Evolutionary conservation across 2,329 filamentous ascomycete genomes (phyloP), one percentile per base, ranked within the genome.

Genomic region (Verruconis gallopava): DNA sequence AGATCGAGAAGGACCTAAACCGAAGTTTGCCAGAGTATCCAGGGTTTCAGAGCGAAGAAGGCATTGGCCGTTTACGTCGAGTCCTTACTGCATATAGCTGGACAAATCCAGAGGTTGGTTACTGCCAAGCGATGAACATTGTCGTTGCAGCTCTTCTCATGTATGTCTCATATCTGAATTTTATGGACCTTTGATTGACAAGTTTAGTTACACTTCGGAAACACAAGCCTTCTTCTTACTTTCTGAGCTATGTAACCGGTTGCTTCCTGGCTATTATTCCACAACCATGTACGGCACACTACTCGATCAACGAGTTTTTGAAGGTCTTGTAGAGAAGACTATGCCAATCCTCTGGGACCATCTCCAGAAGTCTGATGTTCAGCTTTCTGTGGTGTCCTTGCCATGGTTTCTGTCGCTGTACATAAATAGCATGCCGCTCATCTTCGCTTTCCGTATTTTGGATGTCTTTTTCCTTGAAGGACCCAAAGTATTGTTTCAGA

Each of bases 101-200:
- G 91, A 84, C 81, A 38, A 91, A 98, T 54, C 75, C 84, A 41
- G 86, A 95, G 50, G 88, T 98, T 43, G 91, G 91, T 50, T 98
- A 98, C 62, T 98, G 91, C 60, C 91, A 98, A 63, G 91, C 91
- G 47, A 98, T 98, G 91, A 98, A 98, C 61, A 98, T 98, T 51
- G 91, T 98, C 22, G 89, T 95, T 42, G 91, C 91, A 14, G 91
- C 91, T n/a, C 67, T 98, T 44, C 72, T 98, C 52, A 98, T 98
- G 69, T 79, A 66, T 50, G 71, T 64, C 40, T 49, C 34, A 37
- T 30, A 13, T 18, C 17, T 20, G 36, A 18, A 11, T 30, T 19
- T 18, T 6, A 11, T 39, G 12, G 21, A 39, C 41, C 45, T 32
- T 38, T 40, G 41, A 53, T 55, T 62, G 50, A 63, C 50, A 32